A percentile compares a stretch with the other conserved stretches of the same genome.
Evolutionary conservation across 768 basidiomycete genomes (phyloP).

Genomic region (Tricholoma bakamatsutake): DNA sequence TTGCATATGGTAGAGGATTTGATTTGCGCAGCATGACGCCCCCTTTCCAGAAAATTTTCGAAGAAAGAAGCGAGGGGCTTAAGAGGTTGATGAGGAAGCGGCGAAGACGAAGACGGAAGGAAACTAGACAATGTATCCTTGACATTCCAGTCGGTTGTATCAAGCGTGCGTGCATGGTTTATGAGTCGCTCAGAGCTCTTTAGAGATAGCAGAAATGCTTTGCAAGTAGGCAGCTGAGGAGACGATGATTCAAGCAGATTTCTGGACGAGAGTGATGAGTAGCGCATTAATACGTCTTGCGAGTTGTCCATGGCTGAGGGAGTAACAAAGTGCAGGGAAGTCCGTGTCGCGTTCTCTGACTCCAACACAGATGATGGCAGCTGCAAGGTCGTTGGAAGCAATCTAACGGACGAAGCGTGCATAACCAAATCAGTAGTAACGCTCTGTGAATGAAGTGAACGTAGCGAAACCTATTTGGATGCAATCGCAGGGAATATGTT

Average conservation of each 20-base stretch:
- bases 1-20: not conserved
- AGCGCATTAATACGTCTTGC: not conserved
- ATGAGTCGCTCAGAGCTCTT: not conserved
- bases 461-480: constrained; percentile 4
- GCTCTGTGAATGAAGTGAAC: not conserved
- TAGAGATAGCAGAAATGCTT: not conserved
- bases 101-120: not conserved
- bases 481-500: constrained; percentile 13
- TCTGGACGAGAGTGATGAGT: not conserved
- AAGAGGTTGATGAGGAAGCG: constrained; percentile 10
- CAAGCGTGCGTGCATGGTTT: not conserved
- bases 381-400: not conserved
- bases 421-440: not conserved
- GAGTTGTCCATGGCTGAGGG: not conserved
- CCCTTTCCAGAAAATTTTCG: constrained; percentile 29
- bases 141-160: not conserved
- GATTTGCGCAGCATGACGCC: constrained; percentile 19
- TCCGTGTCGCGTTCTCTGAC: not conserved
- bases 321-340: not conserved
- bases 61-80: constrained; percentile 31
- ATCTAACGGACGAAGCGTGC: not conserved
- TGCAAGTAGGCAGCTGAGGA: not conserved
- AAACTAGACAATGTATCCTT: not conserved
- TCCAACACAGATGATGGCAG: not conserved
- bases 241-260: not conserved